Percentiles rank a stretch among this genome's conserved stretches.
phyloP scores from a whole-genome alignment of 225 moss, liverwort and hornwort genomes.

The Thuidium tamariscinum region DNA sequence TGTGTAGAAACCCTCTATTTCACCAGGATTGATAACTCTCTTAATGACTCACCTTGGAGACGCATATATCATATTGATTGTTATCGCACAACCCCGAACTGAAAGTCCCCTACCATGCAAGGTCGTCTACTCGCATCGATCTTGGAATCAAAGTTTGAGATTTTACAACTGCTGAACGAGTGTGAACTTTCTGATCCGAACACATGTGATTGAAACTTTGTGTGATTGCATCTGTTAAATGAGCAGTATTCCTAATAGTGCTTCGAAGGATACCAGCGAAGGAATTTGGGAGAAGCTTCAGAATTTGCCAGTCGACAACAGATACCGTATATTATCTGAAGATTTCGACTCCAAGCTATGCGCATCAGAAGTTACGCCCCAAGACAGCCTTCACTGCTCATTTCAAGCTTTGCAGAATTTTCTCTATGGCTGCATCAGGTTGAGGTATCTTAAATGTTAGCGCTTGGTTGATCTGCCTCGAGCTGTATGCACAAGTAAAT shows the following conservation, averaged over 20 bases:
- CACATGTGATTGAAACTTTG: background rate
- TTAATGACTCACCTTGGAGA: background rate
- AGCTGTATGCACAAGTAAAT: no score
- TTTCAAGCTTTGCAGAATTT: background rate
- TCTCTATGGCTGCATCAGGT: background rate
- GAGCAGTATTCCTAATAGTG: background rate
- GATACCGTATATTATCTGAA: background rate
- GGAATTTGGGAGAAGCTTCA: background rate
- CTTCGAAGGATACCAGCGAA: background rate
- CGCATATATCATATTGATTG: background rate
- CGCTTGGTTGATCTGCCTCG: no score
- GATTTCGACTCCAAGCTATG: background rate
- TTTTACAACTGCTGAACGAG: background rate
- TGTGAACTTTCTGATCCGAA: background rate
- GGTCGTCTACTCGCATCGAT: background rate
- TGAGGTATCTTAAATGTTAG: no score
- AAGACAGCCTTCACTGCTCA: background rate
- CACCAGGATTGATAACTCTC: background rate
- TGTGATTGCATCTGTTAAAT: background rate
- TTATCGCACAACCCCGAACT: background rate
- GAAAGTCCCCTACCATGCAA: background rate
- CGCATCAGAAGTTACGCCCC: background rate
- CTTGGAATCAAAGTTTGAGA: background rate
- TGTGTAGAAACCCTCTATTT: background rate
- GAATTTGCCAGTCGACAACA: background rate